Base-by-base conservation (phyloP, 1,139 yeast genomes). In the Martiniozyma asiatica region DNA sequence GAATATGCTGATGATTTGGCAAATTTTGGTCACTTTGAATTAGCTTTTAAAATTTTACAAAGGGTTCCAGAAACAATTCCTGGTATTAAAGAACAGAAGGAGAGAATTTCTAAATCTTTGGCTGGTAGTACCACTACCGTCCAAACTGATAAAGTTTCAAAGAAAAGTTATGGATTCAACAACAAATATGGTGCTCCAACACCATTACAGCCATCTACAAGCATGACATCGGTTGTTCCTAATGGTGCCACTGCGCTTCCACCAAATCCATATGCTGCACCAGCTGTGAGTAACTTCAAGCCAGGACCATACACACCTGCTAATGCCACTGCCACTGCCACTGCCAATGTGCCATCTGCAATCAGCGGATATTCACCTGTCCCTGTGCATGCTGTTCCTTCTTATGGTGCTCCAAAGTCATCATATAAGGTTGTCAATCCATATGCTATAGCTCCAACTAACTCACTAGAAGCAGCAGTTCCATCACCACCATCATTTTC, bases 1-100 rank as follows among this genome's bases (percentile, higher is more conserved):
- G 97, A 89, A 53, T 89, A 79, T 51, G 76, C 93, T 33, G 77
- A 71, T 43, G 61, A 80, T 39, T 74, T 87, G 35, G 79, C 94
- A 4, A 74, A 87, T 23, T 73, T 68, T 48, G 97, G 97, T 16
- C 76, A 81, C 40, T 75, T 82, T 45, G 93, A 77, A 12, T 60
- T 89, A 42, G 97, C 97, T 4, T 68, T 65, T 39, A 68, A 66
- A 40, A 73, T 81, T 44, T 65, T 87, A 45, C 63, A 65, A 32
- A 63, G 78, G 37, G 62, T 87, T 41, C 94, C 97, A 7, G 77
- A 73, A 32, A 53, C 59, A 33, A 65, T 68, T 38, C 68, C 70
- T 25, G 72, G 68, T 26, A 72, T 72, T 15, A 63, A 65, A 26
- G 55, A 69, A 27, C 94, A 82, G 47, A 79, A 75, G 54, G 92